phyloP scores from a whole-genome alignment of 2,329 filamentous ascomycete genomes.

The Eutypella sp. region DNA sequence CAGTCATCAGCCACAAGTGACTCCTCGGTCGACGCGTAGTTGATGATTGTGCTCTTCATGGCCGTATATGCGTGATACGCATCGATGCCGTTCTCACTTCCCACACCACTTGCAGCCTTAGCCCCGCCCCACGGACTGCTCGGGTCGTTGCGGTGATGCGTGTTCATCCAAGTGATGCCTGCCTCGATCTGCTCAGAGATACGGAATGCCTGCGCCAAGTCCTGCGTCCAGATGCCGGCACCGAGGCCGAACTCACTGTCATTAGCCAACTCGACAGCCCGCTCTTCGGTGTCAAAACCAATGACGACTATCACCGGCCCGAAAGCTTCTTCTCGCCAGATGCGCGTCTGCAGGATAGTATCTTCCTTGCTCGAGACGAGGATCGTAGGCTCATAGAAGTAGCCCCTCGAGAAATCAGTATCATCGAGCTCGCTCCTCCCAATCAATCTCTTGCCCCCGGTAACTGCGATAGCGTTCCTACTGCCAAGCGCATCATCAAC shows the following conservation, averaged over 20 bases:
- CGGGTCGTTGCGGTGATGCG: conserved; percentile 67
- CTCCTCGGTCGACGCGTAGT: conserved; percentile 56
- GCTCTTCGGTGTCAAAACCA: conserved; percentile 69
- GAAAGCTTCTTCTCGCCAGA: conserved; percentile 79
- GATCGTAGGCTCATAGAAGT: conserved; percentile 79
- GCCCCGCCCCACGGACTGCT: conserved; percentile 66
- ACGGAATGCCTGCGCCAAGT: conserved; percentile 68
- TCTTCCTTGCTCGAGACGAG: conserved; percentile 50
- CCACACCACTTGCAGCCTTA: conserved; percentile 58
- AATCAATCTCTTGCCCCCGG: conserved; percentile 44
- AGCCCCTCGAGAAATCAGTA: conserved; percentile 50
- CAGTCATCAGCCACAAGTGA: conserved; percentile 54
- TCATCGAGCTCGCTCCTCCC: conserved; percentile 45
- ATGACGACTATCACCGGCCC: conserved; percentile 72
- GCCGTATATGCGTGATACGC: conserved; percentile 55
- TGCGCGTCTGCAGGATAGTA: conserved; percentile 63
- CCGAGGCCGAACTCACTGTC: conserved; percentile 71
- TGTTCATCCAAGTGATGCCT: conserved; percentile 55
- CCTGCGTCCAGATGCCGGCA: conserved; percentile 70
- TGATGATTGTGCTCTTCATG: conserved; percentile 64
- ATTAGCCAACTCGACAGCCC: conserved; percentile 68
- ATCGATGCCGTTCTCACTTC: conserved; percentile 68
- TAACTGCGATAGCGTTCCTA: conserved; percentile 30
- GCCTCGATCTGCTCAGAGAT: conserved; percentile 67
- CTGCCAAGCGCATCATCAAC: conserved; percentile 57